These are phyloP conservation scores for Cylindrodendrum hubeiense DNA, from an alignment of 2,329 filamentous ascomycete species.

Conservation along the genomic window DNA sequence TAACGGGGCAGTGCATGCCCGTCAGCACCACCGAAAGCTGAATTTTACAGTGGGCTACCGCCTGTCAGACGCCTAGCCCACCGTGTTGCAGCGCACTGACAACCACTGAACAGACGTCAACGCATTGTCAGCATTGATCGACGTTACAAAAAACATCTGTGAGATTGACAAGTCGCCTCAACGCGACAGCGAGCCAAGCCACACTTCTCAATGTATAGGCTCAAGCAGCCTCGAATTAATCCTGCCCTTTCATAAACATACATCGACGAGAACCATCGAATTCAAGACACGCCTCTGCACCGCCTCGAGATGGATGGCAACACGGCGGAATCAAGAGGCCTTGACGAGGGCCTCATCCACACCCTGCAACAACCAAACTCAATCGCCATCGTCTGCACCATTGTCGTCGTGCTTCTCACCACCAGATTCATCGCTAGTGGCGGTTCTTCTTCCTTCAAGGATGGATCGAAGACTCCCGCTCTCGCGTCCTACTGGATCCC, in stretches of 20 bases:
- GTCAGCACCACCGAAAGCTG: background rate
- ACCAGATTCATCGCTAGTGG: constrained; percentile 42
- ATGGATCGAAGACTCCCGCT: constrained; percentile 39
- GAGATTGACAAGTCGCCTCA: constrained; percentile 36
- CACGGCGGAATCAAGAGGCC: constrained; percentile 22
- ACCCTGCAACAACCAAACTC: constrained; percentile 38
- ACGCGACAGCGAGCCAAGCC: constrained; percentile 4
- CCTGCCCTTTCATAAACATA: background rate
- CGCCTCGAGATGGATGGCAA: constrained; percentile 30
- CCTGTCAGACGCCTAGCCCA: constrained; percentile 5
- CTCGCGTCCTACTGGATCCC: constrained; percentile 52
- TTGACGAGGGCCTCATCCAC: constrained; percentile 36
- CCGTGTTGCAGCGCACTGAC: constrained; percentile 4
- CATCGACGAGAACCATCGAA: background rate
- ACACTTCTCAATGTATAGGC: background rate
- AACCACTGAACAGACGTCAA: constrained; percentile 1
- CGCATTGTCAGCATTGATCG: constrained; percentile 26
- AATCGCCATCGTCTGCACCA: constrained; percentile 39
- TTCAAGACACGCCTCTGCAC: background rate
- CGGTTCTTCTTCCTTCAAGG: constrained; percentile 53
- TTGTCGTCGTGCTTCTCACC: constrained; percentile 43
- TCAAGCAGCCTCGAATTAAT: background rate
- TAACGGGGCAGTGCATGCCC: background rate
- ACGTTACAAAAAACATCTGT: constrained; percentile 17
- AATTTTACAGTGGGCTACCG: background rate